Base-by-base conservation (phyloP, 805 yeast species). In the Millerozyma acaciae region DNA sequence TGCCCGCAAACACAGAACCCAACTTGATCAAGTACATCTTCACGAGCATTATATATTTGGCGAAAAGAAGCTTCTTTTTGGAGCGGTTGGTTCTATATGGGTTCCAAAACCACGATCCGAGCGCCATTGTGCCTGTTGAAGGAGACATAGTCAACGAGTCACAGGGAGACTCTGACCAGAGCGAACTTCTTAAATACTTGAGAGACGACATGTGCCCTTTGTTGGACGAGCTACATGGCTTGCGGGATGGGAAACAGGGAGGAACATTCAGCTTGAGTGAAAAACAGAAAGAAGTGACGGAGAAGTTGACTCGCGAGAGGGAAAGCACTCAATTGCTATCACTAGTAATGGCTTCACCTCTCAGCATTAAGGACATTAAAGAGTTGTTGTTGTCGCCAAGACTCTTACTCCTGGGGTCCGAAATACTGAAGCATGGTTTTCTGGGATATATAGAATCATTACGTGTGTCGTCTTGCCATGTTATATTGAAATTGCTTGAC, bases 161-260 rank as follows among this genome's bases (percentile, higher is more conserved):
- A 15, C 6, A 16, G 12, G 12, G 16, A 26, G 8, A 29, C 21
- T 20, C 15, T 8, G 13, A 19, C 21, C 23, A 18, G 15, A 23
- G 8, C 10, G 26, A 21, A 16, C 30, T 53, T n/a, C 36, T 56
- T n/a, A 44, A 46, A 16, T 54, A 42, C 31, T 39, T 57, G 27
- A 42, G 53, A 15, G 53, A 53, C 29, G 47, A 53, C 13, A 31
- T 58, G 32, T 39, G 52, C 21, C 63, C 63, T 0, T 31, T 56
- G 12, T 39, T 58, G 16, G 62, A 57, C 28, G 40, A 51, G 50
- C 47, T 30, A 21, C 23, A 12, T 33, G 35, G 8, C 8, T n/a
- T 21, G 13, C 8, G 20, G 8, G n/a, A n/a, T n/a, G n/a, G n/a
- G n/a, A n/a, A n/a, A n/a, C n/a, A n/a, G n/a, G n/a, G n/a, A n/a